These are phyloP conservation scores for Cladosporium sp. DNA, from an alignment of 2,329 filamentous ascomycete species.

Conservation along the genomic window DNA sequence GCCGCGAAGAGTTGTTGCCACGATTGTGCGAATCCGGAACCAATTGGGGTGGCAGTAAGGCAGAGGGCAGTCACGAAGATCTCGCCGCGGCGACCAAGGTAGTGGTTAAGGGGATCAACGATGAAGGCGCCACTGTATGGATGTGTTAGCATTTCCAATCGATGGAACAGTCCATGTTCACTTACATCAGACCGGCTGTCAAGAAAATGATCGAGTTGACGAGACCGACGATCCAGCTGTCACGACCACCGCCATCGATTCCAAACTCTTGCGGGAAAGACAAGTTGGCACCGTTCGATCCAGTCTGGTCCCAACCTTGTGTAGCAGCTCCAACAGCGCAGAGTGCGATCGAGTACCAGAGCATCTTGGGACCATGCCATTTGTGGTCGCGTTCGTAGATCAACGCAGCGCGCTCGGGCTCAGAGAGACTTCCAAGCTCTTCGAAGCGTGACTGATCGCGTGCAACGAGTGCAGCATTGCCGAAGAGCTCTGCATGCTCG, in stretches of 20 bases:
- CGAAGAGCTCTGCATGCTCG: constrained; percentile 43
- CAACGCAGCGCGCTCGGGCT: constrained; percentile 62
- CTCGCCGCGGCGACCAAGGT: constrained; percentile 38
- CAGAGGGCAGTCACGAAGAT: constrained; percentile 47
- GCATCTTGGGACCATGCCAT: constrained; percentile 63
- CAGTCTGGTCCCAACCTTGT: constrained; percentile 39
- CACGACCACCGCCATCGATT: constrained; percentile 24
- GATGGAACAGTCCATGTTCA: constrained; percentile 18
- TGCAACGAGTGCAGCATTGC: constrained; percentile 64
- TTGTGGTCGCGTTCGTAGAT: constrained; percentile 66
- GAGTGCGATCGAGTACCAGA: constrained; percentile 64
- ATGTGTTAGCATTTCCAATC: background rate
- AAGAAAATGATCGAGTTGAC: constrained; percentile 57
- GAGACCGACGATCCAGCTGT: constrained; percentile 42
- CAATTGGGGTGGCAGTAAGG: constrained; percentile 66
- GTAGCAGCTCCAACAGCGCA: constrained; percentile 37
- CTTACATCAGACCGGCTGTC: constrained; percentile 42
- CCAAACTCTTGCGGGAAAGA: constrained; percentile 32
- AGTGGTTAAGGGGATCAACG: constrained; percentile 49
- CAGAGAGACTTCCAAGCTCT: constrained; percentile 60
- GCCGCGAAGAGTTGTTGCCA: constrained; percentile 63
- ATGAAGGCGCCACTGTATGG: constrained; percentile 47
- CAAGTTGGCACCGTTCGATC: constrained; percentile 37
- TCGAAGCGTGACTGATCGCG: constrained; percentile 68
- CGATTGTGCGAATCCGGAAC: constrained; percentile 62